phyloP scores from a whole-genome alignment of 331 rosid genomes.

The Quercus tomentella region DNA sequence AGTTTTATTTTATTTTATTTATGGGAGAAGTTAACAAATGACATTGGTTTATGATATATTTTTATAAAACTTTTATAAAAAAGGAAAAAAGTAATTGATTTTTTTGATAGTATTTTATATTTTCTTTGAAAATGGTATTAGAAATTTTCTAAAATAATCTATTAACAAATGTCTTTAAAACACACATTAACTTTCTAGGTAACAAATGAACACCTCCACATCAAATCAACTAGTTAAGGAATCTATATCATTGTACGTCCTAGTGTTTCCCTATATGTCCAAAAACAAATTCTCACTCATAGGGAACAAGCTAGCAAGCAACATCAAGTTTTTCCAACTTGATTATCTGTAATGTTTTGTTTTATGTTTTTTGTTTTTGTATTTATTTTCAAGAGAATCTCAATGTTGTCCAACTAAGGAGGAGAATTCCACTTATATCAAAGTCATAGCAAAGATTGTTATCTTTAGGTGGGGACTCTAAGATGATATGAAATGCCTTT shows the following conservation, averaged over 20 bases:
- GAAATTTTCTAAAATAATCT: too few relatives aligned
- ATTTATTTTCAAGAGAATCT: neutral
- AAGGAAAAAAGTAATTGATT: too few relatives aligned
- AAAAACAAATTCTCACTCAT: neutral
- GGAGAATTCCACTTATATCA: neutral
- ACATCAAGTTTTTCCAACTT: neutral
- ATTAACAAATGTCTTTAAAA: too few relatives aligned
- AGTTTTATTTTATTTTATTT: too few relatives aligned
- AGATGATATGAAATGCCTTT: neutral
- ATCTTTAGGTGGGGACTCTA: slow-evolving; percentile 22
- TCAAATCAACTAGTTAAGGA: neutral
- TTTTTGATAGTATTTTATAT: too few relatives aligned
- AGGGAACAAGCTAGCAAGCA: neutral
- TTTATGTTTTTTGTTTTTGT: too few relatives aligned
- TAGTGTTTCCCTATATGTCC: neutral
- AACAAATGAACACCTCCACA: neutral
- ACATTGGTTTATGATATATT: too few relatives aligned
- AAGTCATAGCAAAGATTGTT: neutral
- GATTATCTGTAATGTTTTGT: too few relatives aligned
- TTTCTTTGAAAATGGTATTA: too few relatives aligned
- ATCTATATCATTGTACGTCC: neutral
- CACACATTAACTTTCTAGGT: neutral
- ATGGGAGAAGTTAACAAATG: too few relatives aligned
- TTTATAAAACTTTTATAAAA: too few relatives aligned
- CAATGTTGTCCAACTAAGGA: neutral